Evolutionary conservation across 1,284 basidiomycete species (phyloP), one percentile per base, ranked within the genome.

Genomic region (Schizopora paradoxa): DNA sequence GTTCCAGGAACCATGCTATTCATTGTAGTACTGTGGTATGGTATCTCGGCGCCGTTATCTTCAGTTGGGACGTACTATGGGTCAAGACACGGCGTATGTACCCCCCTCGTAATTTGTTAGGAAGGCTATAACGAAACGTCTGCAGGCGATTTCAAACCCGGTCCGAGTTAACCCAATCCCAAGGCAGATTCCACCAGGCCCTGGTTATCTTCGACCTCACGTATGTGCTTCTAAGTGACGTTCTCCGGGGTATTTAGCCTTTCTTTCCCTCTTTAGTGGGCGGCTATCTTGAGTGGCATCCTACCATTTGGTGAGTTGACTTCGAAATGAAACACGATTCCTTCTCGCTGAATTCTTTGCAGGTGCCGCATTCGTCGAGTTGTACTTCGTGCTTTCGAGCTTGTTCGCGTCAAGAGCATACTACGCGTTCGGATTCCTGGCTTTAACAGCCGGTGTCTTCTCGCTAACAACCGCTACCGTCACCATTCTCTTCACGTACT

Each of bases 381-480:
- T 97, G 10, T 97, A 93, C 67, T 97, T 94, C 62, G 84, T 97
- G 40, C 74, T 98, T 54, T 92, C 91, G 14, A 90, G 86, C 56
- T 73, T 98, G 34, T 99, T 98, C 58, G 94, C 94, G 22, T 93
- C 92, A 35, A 78, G 90, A 41, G 89, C 91, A 40, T 93, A 93
- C 68, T 96, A 95, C 61, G 93, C 93, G 11, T 96, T 95, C 60
- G 95, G 95, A 28, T 98, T 98, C 72, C 69, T 98, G 36, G 87
- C 92, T 25, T 69, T 98, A 42, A 96, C 94, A 0, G 89, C 89
- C 37, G 70, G 77, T 29, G 82, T 97, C 34, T 90, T 96, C 28
- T 77, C 78, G 18, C 66, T 96, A 34, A 96, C 92, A 2, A 90
- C 91, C 0, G 93, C 90, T 2, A 93, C 91, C 0, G 88, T 93